A percentile compares a stretch with the other conserved stretches of the same genome.
Conservation (phyloP, 169 alveolate species). For the Theileria sp. region DNA sequence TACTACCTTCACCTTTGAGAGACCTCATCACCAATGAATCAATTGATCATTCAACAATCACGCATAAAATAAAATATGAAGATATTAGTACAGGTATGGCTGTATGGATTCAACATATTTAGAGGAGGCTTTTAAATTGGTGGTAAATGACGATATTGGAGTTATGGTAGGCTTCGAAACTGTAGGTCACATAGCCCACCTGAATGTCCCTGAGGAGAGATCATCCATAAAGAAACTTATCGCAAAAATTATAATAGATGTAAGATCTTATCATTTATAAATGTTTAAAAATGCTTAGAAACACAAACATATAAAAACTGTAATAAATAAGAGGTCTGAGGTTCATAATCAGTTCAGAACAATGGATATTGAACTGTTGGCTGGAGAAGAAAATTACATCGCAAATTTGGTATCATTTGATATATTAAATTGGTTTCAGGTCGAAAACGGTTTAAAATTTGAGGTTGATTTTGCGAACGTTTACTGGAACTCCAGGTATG, state of each 20-base stretch:
- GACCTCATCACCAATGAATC: slow-evolving; percentile 11
- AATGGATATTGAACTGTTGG: slow-evolving; percentile 84
- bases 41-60: slow-evolving; percentile 3
- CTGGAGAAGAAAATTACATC: slow-evolving; percentile 82
- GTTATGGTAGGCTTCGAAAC: slow-evolving; percentile 84
- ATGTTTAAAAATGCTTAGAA: slow-evolving; percentile 53
- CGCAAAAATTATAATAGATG: slow-evolving; percentile 82
- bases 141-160: slow-evolving; percentile 71
- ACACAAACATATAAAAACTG: slow-evolving; percentile 82
- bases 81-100: slow-evolving; percentile 17
- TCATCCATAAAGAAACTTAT: slow-evolving; percentile 78
- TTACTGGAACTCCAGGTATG: slow-evolving; percentile 84
- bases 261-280: slow-evolving; percentile 10
- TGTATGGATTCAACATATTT: slow-evolving; percentile 22
- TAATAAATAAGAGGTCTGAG: slow-evolving; percentile 81
- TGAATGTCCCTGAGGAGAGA: slow-evolving; percentile 81
- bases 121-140: slow-evolving; percentile 67
- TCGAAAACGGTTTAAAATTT: slow-evolving; percentile 70
- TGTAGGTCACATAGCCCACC: slow-evolving; percentile 88
- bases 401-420: slow-evolving; percentile 66
- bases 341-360: slow-evolving; percentile 81
- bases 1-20: slow-evolving; percentile 4
- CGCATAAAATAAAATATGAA: slow-evolving; percentile 9
- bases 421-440: slow-evolving; percentile 22
- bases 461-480: slow-evolving; percentile 75